Evolutionary conservation across 2,329 filamentous ascomycete species (phyloP).

Genomic region (Aspergillus sergii): DNA sequence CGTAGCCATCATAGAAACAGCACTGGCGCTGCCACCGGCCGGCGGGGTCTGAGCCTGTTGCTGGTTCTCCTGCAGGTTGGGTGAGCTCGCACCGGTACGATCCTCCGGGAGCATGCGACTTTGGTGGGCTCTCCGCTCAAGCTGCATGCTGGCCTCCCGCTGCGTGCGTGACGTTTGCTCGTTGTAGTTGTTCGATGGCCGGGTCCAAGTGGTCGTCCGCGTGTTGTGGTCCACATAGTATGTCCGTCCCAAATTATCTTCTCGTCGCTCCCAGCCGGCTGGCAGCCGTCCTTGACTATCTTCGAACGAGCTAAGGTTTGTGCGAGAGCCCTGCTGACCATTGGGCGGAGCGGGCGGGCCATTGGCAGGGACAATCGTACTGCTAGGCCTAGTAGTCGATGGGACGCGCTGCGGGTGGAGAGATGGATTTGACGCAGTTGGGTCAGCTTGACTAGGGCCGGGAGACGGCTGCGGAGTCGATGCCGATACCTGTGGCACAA

Average conservation of each 20-base stretch:
- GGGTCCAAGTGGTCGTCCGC: conserved; percentile 92
- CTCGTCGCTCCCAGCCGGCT: conserved; percentile 91
- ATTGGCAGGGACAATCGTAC: conserved; percentile 43
- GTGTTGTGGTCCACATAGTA: conserved; percentile 99
- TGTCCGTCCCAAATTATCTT: conserved; percentile 91
- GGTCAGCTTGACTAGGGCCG: conserved; percentile 31
- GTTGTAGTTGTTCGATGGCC: conserved; percentile 78
- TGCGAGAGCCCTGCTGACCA: conserved; percentile 46
- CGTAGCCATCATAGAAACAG: conserved; percentile 87
- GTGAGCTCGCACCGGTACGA: conserved; percentile 88
- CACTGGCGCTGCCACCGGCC: conserved; percentile 53
- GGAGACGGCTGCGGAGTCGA: conserved; percentile 28
- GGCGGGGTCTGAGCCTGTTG: conserved; percentile 49
- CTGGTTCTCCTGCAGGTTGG: conserved; percentile 64
- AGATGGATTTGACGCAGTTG: conserved; percentile 36
- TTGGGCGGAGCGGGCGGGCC: conserved; percentile 40
- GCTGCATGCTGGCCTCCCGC: conserved; percentile 86
- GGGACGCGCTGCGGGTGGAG: conserved; percentile 38
- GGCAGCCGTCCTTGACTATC: conserved; percentile 92
- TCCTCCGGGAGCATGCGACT: conserved; percentile 96
- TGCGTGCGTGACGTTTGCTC: conserved; percentile 75
- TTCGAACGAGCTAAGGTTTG: conserved; percentile 86
- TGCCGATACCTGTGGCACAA: conserved; percentile 38
- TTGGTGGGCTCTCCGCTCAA: conserved; percentile 90
- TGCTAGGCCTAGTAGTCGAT: conserved; percentile 40